Base-by-base conservation (phyloP, 2,329 filamentous ascomycete species). In the Sclerotiophoma versabilis region DNA sequence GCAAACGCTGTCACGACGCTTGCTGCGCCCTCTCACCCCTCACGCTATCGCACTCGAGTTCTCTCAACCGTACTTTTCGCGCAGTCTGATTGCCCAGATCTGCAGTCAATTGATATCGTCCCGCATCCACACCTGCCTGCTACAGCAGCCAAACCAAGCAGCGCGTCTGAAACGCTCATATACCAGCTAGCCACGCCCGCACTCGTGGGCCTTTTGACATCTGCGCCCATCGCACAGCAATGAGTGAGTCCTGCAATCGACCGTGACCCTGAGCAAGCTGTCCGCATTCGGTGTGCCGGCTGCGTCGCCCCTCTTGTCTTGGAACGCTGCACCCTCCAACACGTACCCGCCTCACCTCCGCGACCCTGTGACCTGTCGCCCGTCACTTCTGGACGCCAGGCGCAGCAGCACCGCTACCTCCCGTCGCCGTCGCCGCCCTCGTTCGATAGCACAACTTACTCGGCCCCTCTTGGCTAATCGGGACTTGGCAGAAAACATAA, bases 401-500 rank as follows among this genome's bases (percentile, higher is more conserved):
- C 46, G 47, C 52, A 54, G 45, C 51, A 49, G 25, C 44, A 39
- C 29, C 33, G 8, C 36, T 36, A 36, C 20, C 30, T 15, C 42
- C 30, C 51, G 34, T 39, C 33, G 36, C 41, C 32, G 38, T 42
- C 39, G 25, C 52, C 41, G 39, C 41, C 3, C 27, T 20, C 25
- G 32, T 38, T 42, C 41, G 41, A 56, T 43, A 41, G 33, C 30
- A 42, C 46, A 44, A 46, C n/a, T n/a, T 30, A 50, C 52, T 56
- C 52, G 52, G 52, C 52, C 20, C 19, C 19, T 44, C 53, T 51
- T 69, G 61, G 65, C 69, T 72, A 68, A 72, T 54, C 55, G 58
- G 58, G 64, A 46, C 63, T 52, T 58, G 52, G 49, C 52, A 67
- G 71, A 67, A 66, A 64, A 63, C 60, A 71, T 74, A 64, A 75